Evolutionary conservation across 352 stramenopile genomes (phyloP), one percentile per base, ranked within the genome.

Genomic region (Hyaloperonospora brassicae): DNA sequence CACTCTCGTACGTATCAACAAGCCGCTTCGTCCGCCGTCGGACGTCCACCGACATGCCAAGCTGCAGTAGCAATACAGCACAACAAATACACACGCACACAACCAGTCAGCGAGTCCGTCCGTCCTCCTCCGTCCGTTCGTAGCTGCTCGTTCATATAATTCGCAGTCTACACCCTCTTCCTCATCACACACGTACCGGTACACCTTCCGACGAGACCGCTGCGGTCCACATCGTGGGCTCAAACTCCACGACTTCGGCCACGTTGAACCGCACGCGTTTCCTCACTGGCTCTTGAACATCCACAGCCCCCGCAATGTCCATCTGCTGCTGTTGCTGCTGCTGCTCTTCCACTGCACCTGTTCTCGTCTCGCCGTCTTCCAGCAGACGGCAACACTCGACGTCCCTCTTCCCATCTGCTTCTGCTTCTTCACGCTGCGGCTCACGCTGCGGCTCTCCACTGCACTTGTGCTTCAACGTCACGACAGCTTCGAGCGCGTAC

Each of bases 181-280:
- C 17, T 17, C 17, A 17, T 17, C 27, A 9, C 27, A 4, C 22
- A 22, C 76, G 58, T 57, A 87, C 77, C 55, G 81, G 81, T 30
- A 92, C 73, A 31, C 81, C 81, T 45, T 88, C 79, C 1, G 81
- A 92, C 8, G 81, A 72, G 23, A 89, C 76, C 3, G 76, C 86
- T 42, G 77, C 79, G n/a, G 79, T 89, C 75, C 76, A 89, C 62
- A 85, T 73, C 14, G 81, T 88, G 25, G 81, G 81, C 52, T 92
- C 81, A 40, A 92, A 92, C 68, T 92, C 81, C 25, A 89, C 64
- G 10, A 92, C 64, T 27, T 92, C 75, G 5, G 73, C 77, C 13
- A 66, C 52, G 13, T 81, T 63, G 51, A 92, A 92, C 14, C 61
- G 62, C 45, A 89, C 75, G 54, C 66, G 55, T 55, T 79, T 79